phyloP scores from a whole-genome alignment of 1,139 yeast species.

The Yamadazyma membranifaciens region DNA sequence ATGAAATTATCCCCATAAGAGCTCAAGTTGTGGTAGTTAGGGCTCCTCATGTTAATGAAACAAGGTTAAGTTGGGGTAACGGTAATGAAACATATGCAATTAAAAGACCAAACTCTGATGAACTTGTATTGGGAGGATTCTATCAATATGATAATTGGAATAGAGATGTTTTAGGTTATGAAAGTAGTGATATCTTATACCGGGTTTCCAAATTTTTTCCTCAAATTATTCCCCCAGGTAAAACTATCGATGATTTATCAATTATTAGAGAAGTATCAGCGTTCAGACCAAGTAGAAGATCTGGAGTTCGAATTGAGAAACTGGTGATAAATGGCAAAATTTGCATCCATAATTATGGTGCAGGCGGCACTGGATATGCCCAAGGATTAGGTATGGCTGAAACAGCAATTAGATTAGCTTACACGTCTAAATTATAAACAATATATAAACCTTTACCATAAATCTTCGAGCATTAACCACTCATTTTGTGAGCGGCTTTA shows the following conservation, averaged over 20 bases:
- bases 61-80: slow-evolving; percentile 50
- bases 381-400: slow-evolving; percentile 46
- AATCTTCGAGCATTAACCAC: background rate
- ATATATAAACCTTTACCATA: background rate
- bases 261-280: slow-evolving; percentile 64
- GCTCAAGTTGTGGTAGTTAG: slow-evolving; percentile 68
- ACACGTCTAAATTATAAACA: slow-evolving; percentile 3
- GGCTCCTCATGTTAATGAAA: slow-evolving; percentile 54
- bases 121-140: slow-evolving; percentile 67
- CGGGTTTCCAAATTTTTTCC: slow-evolving; percentile 58
- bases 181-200: slow-evolving; percentile 55
- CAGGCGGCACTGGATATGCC: slow-evolving; percentile 47
- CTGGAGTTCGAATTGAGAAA: slow-evolving; percentile 63
- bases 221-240: slow-evolving; percentile 32
- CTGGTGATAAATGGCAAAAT: slow-evolving; percentile 33
- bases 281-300: slow-evolving; percentile 65
- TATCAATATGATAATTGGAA: slow-evolving; percentile 57
- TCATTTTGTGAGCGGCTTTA: too few relatives aligned
- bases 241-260: slow-evolving; percentile 22
- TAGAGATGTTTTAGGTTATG: slow-evolving; percentile 50
- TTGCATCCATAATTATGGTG: slow-evolving; percentile 49
- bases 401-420: slow-evolving; percentile 25
- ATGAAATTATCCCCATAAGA: slow-evolving; percentile 55
- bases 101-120: slow-evolving; percentile 28
- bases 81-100: slow-evolving; percentile 59